phyloP scores from a whole-genome alignment of 331 rosid species.

The Pyracantha coccinea region DNA sequence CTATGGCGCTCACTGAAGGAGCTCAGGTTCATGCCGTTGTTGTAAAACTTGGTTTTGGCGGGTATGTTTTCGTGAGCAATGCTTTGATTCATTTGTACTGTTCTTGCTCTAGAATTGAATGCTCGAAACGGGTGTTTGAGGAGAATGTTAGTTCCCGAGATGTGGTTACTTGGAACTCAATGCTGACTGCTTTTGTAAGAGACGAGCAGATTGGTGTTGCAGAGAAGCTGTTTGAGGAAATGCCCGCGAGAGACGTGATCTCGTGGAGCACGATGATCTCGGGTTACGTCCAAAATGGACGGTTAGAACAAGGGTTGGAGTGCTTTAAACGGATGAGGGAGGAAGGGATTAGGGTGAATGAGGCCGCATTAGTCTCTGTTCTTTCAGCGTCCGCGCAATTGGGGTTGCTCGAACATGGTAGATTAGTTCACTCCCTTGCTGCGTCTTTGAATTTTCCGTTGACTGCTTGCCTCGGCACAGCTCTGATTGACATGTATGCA shows the following conservation, averaged over 20 bases:
- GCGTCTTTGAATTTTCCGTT: slow-evolving; percentile 33
- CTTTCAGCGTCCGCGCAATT: slow-evolving; percentile 53
- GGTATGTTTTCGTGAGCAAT: slow-evolving; percentile 49
- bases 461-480: slow-evolving; percentile 46
- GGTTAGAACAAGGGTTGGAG: slow-evolving; percentile 45
- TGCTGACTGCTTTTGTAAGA: slow-evolving; percentile 44
- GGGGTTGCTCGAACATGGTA: slow-evolving; percentile 61
- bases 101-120: slow-evolving; percentile 27
- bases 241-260: slow-evolving; percentile 53
- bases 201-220: slow-evolving; percentile 43
- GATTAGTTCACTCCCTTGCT: slow-evolving; percentile 43
- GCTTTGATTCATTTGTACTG: slow-evolving; percentile 57
- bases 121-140: slow-evolving; percentile 40
- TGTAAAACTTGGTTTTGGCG: slow-evolving; percentile 39
- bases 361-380: slow-evolving; percentile 48
- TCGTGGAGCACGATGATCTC: slow-evolving; percentile 70
- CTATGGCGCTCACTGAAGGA: slow-evolving; percentile 38
- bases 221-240: slow-evolving; percentile 55
- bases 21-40: slow-evolving; percentile 46
- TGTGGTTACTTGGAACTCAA: slow-evolving; percentile 71
- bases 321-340: slow-evolving; percentile 49
- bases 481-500: slow-evolving; percentile 75
- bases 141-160: slow-evolving; percentile 41
- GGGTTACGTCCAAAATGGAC: slow-evolving; percentile 67
- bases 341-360: slow-evolving; percentile 41